Evolutionary conservation across 352 stramenopile genomes (phyloP), one percentile per base, ranked within the genome.

Genomic region (Phytophthora colocasiae): DNA sequence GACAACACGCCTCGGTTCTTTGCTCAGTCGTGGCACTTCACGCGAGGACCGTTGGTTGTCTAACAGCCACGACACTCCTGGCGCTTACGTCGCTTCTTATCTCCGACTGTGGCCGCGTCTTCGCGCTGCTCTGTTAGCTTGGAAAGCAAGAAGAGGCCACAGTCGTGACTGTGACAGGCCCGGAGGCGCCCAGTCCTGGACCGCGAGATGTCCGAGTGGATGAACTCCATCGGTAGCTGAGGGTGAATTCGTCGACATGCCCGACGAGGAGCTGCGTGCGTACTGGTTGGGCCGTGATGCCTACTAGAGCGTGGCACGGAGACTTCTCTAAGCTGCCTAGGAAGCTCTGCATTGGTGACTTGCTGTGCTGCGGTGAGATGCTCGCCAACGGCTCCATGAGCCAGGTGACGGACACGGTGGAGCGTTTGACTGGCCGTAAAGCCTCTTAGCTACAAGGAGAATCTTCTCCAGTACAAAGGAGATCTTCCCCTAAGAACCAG

Each of bases 21-120:
- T 17, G 47, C 47, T 11, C 65, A 55, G 46, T 72, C 70, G 22
- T 78, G 70, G 70, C 63, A 71, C 39, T 78, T 78, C 52, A 71
- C 54, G n/a, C 3, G 66, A 54, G 17, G 39, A 78, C 48, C 66
- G 64, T 53, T 78, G 70, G 66, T 66, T 78, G 0, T 62, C 58
- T 0, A 78, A 75, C 53, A 73, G 56, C 47, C 66, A 75, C 53
- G 61, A 55, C 24, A 12, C 51, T 2, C 61, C 66, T 0, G 66
- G 70, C 4, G 55, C 66, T 2, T 78, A 78, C 39, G 70, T 78
- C 0, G 55, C 61, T n/a, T n/a, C n/a, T n/a, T 6, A 43, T 43
- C 19, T 43, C 48, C 40, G 66, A 78, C 71, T 76, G 68, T 36
- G 40, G 67, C 2, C 56, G 63, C 14, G 51, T 72, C 17, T 57